Evolutionary conservation across 2,329 filamentous ascomycete genomes (phyloP).

Genomic region (Colletotrichum acutatum): DNA sequence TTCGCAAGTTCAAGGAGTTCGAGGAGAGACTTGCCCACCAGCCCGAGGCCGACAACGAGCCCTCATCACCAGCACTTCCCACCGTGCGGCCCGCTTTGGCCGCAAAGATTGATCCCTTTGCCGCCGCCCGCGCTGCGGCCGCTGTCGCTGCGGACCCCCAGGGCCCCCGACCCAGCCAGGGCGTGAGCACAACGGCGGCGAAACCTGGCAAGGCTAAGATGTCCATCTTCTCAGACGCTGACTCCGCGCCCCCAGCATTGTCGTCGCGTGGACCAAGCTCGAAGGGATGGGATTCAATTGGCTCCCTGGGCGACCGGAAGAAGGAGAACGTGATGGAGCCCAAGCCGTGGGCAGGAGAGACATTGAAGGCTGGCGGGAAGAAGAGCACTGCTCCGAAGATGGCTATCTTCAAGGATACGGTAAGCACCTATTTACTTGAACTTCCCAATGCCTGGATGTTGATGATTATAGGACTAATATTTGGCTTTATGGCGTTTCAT

Average conservation of each 20-base stretch:
- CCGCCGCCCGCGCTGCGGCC: conserved; percentile 60
- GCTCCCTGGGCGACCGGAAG: conserved; percentile 85
- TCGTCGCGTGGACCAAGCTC: conserved; percentile 63
- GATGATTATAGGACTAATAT: conserved; percentile 97
- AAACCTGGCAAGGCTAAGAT: conserved; percentile 84
- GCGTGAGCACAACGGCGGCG: conserved; percentile 60
- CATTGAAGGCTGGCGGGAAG: conserved; percentile 86
- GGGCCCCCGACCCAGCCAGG: conserved; percentile 63
- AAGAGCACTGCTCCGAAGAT: conserved; percentile 83
- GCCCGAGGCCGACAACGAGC: conserved; percentile 71
- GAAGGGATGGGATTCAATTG: conserved; percentile 93
- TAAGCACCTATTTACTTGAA: conserved; percentile 65
- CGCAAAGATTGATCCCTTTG: conserved; percentile 87
- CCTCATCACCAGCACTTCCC: conserved; percentile 88
- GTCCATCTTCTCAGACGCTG: conserved; percentile 87
- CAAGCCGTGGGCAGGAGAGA: conserved; percentile 93
- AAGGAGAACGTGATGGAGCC: conserved; percentile 93
- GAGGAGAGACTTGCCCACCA: conserved; percentile 78
- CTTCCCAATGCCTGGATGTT: conserved; percentile 72
- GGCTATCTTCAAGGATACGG: conserved; percentile 94
- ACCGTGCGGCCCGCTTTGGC: conserved; percentile 84
- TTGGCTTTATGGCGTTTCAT: conserved; percentile 56
- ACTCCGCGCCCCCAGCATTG: conserved; percentile 67
- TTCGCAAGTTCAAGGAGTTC: conserved; percentile 94
- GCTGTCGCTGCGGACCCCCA: conserved; percentile 69